Conservation (phyloP, 257 asterid genomes). For the Leptodermis oblonga region DNA sequence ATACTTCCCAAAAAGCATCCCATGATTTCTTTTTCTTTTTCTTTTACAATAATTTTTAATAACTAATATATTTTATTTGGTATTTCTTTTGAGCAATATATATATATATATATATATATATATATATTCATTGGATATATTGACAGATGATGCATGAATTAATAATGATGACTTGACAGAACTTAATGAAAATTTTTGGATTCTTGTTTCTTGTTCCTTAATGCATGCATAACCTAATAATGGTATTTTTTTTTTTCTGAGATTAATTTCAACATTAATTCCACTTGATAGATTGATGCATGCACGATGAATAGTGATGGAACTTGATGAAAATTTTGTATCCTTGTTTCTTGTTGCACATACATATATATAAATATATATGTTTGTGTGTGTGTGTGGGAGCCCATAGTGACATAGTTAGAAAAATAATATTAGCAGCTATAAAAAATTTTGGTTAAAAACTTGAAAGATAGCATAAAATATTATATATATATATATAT, state of each 20-base stretch:
- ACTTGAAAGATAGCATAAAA: too few species aligned
- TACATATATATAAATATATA: not conserved
- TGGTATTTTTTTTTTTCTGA: too few species aligned
- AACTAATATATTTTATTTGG: not conserved
- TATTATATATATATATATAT: too few species aligned
- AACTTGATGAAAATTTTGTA: conserved; percentile 9
- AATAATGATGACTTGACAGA: conserved; percentile 2
- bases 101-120: not conserved
- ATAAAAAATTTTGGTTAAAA: too few species aligned
- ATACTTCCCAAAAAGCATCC: conserved; percentile 16
- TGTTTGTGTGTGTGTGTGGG: too few species aligned
- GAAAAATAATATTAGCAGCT: too few species aligned
- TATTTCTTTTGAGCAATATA: not conserved
- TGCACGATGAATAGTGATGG: not conserved
- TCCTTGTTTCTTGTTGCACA: conserved; percentile 1
- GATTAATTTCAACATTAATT: not conserved
- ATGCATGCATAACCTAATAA: not conserved
- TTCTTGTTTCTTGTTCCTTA: not conserved
- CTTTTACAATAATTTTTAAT: not conserved
- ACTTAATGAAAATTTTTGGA: conserved; percentile 6
- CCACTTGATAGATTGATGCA: not conserved
- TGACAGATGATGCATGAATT: not conserved
- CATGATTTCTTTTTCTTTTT: too few species aligned
- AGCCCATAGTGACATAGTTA: too few species aligned
- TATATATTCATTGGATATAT: not conserved